Evolutionary conservation across 805 yeast genomes (phyloP).

Genomic region (Yamadazyma paraphyllophila): DNA sequence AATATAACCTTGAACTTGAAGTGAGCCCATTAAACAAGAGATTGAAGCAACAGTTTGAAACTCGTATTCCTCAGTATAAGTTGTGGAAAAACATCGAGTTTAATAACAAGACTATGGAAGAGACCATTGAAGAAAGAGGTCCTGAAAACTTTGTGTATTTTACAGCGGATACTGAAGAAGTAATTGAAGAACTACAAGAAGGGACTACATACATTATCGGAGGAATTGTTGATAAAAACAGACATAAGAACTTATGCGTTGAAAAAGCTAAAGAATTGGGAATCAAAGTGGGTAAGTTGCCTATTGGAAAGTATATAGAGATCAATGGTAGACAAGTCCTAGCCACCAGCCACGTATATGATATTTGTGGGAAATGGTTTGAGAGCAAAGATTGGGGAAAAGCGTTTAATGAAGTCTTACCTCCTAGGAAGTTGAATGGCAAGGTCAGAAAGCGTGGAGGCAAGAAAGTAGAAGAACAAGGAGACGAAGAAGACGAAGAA

Average conservation of each 20-base stretch:
- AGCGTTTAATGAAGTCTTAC: conserved; percentile 86
- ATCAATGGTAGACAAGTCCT: conserved; percentile 84
- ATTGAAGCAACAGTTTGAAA: conserved; percentile 67
- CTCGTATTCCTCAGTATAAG: conserved; percentile 52
- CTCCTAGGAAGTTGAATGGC: conserved; percentile 60
- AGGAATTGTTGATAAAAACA: conserved; percentile 93
- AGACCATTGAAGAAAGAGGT: conserved; percentile 17
- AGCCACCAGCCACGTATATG: conserved; percentile 95
- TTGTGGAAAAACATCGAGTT: conserved; percentile 70
- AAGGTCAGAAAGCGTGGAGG: conserved; percentile 18
- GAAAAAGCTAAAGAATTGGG: conserved; percentile 77
- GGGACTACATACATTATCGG: conserved; percentile 84
- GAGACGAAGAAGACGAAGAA: background rate
- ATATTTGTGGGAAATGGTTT: conserved; percentile 75
- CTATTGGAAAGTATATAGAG: conserved; percentile 81
- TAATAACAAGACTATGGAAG: conserved; percentile 32
- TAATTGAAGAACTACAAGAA: conserved; percentile 58
- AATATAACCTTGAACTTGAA: conserved; percentile 53
- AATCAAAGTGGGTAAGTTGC: conserved; percentile 71
- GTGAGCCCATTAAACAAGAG: conserved; percentile 66
- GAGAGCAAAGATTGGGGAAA: conserved; percentile 78
- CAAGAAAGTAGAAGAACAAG: background rate
- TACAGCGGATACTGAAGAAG: conserved; percentile 83
- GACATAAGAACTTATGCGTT: conserved; percentile 77
- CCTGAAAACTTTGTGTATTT: conserved; percentile 54